Base-by-base conservation (phyloP, 805 yeast species). In the Ogataea polymorpha region DNA sequence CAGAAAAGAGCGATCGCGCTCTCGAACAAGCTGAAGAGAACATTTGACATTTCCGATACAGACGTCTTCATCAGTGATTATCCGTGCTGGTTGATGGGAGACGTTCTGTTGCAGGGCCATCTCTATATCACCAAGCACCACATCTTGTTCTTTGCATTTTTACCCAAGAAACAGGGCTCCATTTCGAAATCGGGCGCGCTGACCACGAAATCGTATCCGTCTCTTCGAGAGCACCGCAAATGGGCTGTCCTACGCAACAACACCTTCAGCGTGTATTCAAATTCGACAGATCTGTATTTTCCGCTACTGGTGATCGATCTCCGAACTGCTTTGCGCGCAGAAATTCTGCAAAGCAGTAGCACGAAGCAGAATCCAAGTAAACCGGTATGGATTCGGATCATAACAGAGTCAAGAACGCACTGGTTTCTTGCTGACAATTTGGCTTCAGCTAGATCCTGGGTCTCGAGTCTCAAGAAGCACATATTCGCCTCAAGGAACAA, bases 101-200 rank as follows among this genome's bases (percentile, higher is more conserved):
- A 86, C 53, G 93, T 90, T 0, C 66, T 91, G 20, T 65, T 89
- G 18, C 96, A 88, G 61, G 98, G 98, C 2, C 90, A 85, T 53
- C 60, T 89, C 13, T 84, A 84, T 51, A 61, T 91, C 18, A 89
- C 97, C 1, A 62, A 68, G 31, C 66, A 72, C 12, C 76, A 77
- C 46, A 57, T 90, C 5, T 63, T 87, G 32, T 91, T 86, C 56
- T 83, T 83, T 64, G 93, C 96, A 0, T 80, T 78, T 50, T 61
- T 91, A 8, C 96, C 97, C 0, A 74, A 75, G 30, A 63, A 56
- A 18, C 62, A 67, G 15, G 71, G 73, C 3, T 63, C 67, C 4
- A 56, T 71, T 3, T 55, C 76, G 14, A 63, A 70, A 47, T 59
- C 77, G 3, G 86, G 87, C 0, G 65, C 74, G 3, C 54, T 84